Base-by-base conservation (phyloP, 2,329 filamentous ascomycete species). In the Xylariaceae sp. region DNA sequence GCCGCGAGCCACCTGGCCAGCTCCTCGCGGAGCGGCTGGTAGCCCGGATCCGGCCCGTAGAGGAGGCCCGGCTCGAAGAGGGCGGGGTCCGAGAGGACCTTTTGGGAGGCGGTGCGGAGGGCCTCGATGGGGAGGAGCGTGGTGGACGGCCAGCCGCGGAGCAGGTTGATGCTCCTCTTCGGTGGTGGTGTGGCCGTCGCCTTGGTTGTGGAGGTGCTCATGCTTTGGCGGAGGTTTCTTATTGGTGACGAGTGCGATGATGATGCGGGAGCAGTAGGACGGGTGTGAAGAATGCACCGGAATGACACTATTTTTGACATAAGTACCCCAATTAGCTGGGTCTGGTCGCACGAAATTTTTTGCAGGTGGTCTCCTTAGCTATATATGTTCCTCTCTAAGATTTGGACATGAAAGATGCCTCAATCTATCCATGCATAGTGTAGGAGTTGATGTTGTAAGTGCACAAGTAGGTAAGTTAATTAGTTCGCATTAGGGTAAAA, bases 21-120 rank as follows among this genome's bases (percentile, higher is more conserved):
- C 44, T 81, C 75, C 47, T 77, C 70, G 43, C 85, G 79, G 14
- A 87, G 72, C 14, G 78, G 75, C 14, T 70, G 67, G 59, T 84
- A 79, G 29, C 87, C 87, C 47, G 79, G 73, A 64, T 88, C 84
- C 0, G 86, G 85, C 0, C 85, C 88, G 65, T 89, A 89, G 32
- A 80, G 74, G 43, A 89, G 74, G 14, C 78, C 85, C 37, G 16
- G 20, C 18, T 45, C 52, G 3, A 48, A 58, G 37, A 42, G 49
- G 12, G 50, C 52, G 10, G 57, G 50, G 9, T 56, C 46, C 23
- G 43, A 50, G 20, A 62, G 40, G 5, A 57, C 44, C 12, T 2
- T 29, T 40, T 57, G 51, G 23, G 60, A 55, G 10, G 60, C 60
- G 10, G 32, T 46, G 1, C 54, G 44, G 7, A 62, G 19, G 29